These are phyloP conservation scores for Cymbidium sinense DNA, from an alignment of 106 monocot genomes.

Conservation along the genomic window DNA sequence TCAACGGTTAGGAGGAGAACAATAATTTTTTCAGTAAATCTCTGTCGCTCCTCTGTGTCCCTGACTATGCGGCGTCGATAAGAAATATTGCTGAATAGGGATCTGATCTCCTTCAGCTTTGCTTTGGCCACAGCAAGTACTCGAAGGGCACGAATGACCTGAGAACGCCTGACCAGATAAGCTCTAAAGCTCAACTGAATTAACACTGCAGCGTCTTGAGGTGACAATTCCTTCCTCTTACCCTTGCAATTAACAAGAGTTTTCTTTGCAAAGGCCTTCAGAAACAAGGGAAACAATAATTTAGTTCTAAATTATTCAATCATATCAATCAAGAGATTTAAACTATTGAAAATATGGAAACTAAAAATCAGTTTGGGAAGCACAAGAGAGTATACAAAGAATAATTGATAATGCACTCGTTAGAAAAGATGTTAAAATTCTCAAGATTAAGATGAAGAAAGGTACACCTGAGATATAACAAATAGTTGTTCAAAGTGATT, in stretches of 20 bases:
- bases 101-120: conserved; percentile 85
- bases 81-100: conserved; percentile 74
- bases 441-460: no score
- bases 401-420: no score
- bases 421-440: no score
- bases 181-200: conserved; percentile 75
- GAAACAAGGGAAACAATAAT: not conserved
- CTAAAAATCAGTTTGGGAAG: no score
- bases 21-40: conserved; percentile 88
- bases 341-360: no score
- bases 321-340: not conserved
- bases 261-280: conserved; percentile 71
- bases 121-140: conserved; percentile 84
- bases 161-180: conserved; percentile 60
- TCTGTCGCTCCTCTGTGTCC: conserved; percentile 77
- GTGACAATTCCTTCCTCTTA: conserved; percentile 74
- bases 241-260: conserved; percentile 32
- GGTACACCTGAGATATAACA: no score
- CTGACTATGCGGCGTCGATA: conserved; percentile 57
- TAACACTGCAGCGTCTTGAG: conserved; percentile 73
- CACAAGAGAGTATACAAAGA: no score
- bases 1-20: conserved; percentile 87
- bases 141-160: conserved; percentile 66
- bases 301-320: not conserved
- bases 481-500: no score